Evolutionary conservation across 768 basidiomycete genomes (phyloP).

Genomic region (Candolleomyces aberdarensis): DNA sequence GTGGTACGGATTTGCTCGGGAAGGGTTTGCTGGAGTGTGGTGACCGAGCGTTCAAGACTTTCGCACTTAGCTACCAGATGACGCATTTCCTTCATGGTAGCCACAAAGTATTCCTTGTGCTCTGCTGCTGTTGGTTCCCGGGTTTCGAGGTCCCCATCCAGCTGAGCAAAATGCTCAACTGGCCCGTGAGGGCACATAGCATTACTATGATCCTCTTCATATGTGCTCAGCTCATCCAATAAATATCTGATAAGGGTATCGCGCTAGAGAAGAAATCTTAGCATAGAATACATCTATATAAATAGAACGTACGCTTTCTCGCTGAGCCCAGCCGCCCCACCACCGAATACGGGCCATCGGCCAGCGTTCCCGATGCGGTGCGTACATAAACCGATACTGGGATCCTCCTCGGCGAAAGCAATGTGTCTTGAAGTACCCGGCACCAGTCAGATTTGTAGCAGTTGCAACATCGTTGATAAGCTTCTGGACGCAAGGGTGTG

Average conservation of each 20-base stretch:
- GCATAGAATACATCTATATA: neutral
- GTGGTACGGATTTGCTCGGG: no score
- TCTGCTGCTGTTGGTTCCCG: neutral
- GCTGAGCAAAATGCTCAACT: neutral
- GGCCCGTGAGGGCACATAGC: conserved; percentile 4
- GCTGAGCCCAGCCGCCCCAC: conserved; percentile 36
- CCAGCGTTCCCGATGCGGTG: conserved; percentile 28
- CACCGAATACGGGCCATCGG: conserved; percentile 23
- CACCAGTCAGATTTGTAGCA: conserved; percentile 14
- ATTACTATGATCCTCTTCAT: conserved; percentile 21
- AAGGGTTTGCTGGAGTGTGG: no score
- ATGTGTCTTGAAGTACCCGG: conserved; percentile 24
- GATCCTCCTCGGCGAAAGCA: conserved; percentile 31
- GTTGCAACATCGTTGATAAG: conserved; percentile 19
- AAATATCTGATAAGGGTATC: conserved; percentile 25
- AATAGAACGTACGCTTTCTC: conserved; percentile 18
- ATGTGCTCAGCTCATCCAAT: conserved; percentile 22
- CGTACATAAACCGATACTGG: conserved; percentile 33
- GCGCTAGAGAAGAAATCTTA: conserved; percentile 3
- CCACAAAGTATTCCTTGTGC: neutral
- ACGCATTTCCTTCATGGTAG: no score
- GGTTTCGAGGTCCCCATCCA: no score
- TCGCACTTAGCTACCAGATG: no score
- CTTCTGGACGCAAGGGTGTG: conserved; percentile 21
- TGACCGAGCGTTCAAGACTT: no score